Conservation (phyloP, 2,329 filamentous ascomycete genomes). For the Arthrobotrys musiformis region DNA sequence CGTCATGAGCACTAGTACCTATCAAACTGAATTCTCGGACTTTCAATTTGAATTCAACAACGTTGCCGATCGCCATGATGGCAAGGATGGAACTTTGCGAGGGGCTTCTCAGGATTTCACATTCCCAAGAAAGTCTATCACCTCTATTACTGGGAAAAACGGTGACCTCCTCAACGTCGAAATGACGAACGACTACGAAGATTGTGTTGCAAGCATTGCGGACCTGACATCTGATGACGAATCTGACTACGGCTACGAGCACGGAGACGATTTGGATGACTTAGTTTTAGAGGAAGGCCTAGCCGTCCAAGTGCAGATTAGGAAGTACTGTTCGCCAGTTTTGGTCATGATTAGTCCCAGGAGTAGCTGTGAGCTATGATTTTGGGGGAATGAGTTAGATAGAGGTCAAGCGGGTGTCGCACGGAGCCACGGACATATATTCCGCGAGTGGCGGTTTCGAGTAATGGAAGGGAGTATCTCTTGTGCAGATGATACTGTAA, state of each 20-base stretch:
- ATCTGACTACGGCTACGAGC: conserved; percentile 43
- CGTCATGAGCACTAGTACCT: conserved; percentile 42
- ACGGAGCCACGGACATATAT: conserved; percentile 18
- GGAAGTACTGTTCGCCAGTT: conserved; percentile 22
- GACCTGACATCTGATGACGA: conserved; percentile 51
- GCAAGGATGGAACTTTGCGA: conserved; percentile 14
- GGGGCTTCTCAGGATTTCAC: neutral
- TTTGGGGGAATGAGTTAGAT: neutral
- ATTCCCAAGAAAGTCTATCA: neutral
- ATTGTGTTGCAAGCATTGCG: conserved; percentile 45
- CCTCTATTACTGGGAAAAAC: conserved; percentile 15
- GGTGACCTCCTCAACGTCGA: conserved; percentile 24
- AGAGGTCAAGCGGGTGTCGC: neutral
- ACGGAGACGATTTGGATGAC: conserved; percentile 46
- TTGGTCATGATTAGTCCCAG: conserved; percentile 36
- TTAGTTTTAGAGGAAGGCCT: conserved; percentile 39
- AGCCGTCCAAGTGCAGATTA: conserved; percentile 45
- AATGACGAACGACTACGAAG: conserved; percentile 38
- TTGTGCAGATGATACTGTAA: conserved; percentile 18
- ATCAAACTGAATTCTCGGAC: conserved; percentile 51
- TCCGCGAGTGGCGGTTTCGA: neutral
- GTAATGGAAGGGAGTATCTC: neutral
- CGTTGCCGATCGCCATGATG: neutral
- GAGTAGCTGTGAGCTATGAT: conserved; percentile 36
- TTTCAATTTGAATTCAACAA: conserved; percentile 50